Evolutionary conservation across 768 basidiomycete species (phyloP).

Genomic region (Russula lepida): DNA sequence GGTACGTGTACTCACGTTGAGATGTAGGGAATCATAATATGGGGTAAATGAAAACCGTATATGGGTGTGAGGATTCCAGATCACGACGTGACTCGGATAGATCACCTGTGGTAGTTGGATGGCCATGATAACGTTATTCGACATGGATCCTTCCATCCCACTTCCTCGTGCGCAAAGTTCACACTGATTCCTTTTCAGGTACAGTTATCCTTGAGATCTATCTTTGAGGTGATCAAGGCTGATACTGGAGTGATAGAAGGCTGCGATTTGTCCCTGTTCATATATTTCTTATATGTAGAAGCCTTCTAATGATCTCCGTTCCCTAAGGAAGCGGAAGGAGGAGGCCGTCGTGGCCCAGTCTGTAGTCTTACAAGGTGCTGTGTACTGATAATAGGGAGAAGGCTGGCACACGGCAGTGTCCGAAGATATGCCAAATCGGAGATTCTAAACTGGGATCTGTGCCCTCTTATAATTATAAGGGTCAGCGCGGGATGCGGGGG

Average conservation of each 20-base stretch:
- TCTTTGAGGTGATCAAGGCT: not conserved
- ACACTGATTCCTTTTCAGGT: not conserved
- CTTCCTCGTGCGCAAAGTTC: not conserved
- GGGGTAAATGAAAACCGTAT: not conserved
- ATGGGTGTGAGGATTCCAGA: not conserved
- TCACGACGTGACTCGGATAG: not conserved
- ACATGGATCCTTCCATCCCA: not conserved
- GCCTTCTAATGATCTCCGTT: not conserved
- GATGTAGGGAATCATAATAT: not conserved
- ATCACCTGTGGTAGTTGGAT: conserved; percentile 5
- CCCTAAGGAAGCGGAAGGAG: not conserved
- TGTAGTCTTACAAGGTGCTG: not conserved
- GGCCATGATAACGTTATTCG: not conserved
- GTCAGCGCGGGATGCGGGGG: not conserved
- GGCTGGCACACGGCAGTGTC: not conserved
- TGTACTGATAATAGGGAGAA: not conserved
- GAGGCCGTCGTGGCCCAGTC: not conserved
- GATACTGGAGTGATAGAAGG: not conserved
- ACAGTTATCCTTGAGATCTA: not conserved
- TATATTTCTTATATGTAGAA: not conserved
- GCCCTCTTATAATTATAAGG: not conserved
- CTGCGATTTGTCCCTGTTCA: not conserved
- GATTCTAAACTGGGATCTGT: not conserved
- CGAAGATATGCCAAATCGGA: not conserved
- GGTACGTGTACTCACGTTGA: not conserved